phyloP scores from a whole-genome alignment of 306 rosid genomes.

The Boehmeria nivea region DNA sequence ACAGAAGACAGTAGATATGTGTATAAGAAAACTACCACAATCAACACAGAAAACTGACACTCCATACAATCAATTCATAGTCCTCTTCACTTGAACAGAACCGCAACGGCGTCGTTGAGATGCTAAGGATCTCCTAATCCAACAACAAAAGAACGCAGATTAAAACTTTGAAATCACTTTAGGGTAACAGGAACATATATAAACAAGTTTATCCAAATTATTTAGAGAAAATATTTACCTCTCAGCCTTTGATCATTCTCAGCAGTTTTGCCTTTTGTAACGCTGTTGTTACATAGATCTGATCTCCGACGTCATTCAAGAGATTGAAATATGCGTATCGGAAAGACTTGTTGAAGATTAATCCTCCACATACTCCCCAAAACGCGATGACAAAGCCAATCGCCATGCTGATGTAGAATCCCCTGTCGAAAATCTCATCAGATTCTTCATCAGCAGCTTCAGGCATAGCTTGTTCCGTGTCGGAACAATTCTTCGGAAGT shows the following conservation, averaged over 20 bases:
- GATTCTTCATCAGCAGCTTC: neutral
- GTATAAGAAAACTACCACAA: no score
- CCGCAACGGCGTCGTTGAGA: no score
- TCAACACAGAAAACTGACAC: no score
- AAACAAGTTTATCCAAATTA: no score
- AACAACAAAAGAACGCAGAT: no score
- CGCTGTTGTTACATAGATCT: neutral
- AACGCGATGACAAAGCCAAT: neutral
- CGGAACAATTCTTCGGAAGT: slow-evolving; percentile 3
- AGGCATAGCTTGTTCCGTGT: neutral
- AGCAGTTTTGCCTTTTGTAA: neutral
- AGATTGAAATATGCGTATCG: neutral
- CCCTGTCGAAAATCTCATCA: neutral
- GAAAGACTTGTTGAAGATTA: neutral
- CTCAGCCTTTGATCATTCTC: neutral
- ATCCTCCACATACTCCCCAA: slow-evolving; percentile 7
- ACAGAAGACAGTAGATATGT: no score
- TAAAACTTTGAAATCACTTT: no score
- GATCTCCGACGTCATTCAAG: neutral
- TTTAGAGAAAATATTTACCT: neutral
- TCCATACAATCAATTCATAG: no score
- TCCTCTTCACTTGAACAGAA: no score
- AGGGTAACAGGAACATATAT: no score
- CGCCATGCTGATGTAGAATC: neutral
- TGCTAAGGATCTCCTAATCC: no score